Percentiles rank a stretch among this genome's conserved stretches.
Conservation (phyloP, 2,329 filamentous ascomycete species). For the Lasiodiplodia theobromae region DNA sequence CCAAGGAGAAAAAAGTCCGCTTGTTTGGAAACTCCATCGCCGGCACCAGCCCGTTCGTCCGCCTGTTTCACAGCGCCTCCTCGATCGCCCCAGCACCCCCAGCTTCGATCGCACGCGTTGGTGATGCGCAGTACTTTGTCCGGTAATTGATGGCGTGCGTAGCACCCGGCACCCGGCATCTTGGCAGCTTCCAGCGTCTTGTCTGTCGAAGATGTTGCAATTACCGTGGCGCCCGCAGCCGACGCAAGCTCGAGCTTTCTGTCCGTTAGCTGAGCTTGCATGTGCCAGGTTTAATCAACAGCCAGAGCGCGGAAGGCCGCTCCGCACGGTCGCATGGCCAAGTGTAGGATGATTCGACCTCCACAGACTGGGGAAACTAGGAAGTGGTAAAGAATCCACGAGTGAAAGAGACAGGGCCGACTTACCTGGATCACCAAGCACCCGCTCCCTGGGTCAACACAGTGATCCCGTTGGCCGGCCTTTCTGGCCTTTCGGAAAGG, state of each 20-base stretch:
- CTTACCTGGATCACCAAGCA: conserved; percentile 37
- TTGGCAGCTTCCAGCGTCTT: conserved; percentile 52
- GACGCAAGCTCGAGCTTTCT: conserved; percentile 47
- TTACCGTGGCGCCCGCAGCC: conserved; percentile 54
- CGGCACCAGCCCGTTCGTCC: conserved; percentile 55
- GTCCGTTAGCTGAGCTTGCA: too few relatives aligned
- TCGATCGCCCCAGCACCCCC: conserved; percentile 51
- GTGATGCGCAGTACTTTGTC: conserved; percentile 55
- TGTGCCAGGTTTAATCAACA: too few relatives aligned
- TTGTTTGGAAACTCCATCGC: conserved; percentile 51
- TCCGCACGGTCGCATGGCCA: too few relatives aligned
- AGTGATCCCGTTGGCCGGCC: conserved; percentile 37
- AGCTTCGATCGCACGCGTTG: conserved; percentile 50
- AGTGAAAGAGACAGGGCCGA: neutral
- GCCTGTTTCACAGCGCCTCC: conserved; percentile 55
- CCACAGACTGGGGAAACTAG: conserved; percentile 39
- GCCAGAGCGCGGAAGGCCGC: too few relatives aligned
- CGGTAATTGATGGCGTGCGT: conserved; percentile 60
- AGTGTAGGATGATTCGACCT: too few relatives aligned
- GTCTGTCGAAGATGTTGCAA: conserved; percentile 60
- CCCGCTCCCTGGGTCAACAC: conserved; percentile 48
- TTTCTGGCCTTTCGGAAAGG: conserved; percentile 48
- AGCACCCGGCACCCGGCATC: conserved; percentile 54
- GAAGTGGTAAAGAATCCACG: too few relatives aligned
- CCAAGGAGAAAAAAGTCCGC: conserved; percentile 34